phyloP scores from a whole-genome alignment of 1,284 basidiomycete species.

The Leccinum solheimii region DNA sequence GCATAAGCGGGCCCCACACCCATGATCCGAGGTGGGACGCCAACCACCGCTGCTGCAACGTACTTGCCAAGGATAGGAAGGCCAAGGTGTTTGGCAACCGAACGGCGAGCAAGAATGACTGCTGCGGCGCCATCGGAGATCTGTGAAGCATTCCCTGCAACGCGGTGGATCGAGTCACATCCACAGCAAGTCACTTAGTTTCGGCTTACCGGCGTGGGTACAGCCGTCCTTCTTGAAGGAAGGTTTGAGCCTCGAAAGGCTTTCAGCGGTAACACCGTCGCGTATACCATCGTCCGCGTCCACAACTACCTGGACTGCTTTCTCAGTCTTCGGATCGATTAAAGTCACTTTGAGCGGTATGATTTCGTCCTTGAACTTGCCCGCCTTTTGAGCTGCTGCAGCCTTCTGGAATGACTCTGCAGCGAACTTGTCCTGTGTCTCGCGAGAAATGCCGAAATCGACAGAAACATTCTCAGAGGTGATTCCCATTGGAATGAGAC shows the following conservation, averaged over 20 bases:
- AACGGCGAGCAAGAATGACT: slow-evolving; percentile 85
- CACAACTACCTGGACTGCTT: slow-evolving; percentile 78
- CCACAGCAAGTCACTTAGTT: slow-evolving; percentile 4
- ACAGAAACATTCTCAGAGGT: slow-evolving; percentile 95
- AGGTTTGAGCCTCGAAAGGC: slow-evolving; percentile 89
- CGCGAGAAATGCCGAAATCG: slow-evolving; percentile 74
- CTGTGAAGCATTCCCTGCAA: slow-evolving; percentile 84
- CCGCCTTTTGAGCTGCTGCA: slow-evolving; percentile 82
- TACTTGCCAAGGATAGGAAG: slow-evolving; percentile 94
- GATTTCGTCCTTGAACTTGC: slow-evolving; percentile 93
- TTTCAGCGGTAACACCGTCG: slow-evolving; percentile 87
- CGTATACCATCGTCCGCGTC: slow-evolving; percentile 91
- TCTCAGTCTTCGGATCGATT: slow-evolving; percentile 83
- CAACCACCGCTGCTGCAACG: slow-evolving; percentile 75
- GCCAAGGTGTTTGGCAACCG: slow-evolving; percentile 84
- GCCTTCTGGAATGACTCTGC: slow-evolving; percentile 88
- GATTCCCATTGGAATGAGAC: slow-evolving; percentile 94
- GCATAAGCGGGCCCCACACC: slow-evolving; percentile 90
- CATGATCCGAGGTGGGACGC: slow-evolving; percentile 89
- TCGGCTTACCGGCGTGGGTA: slow-evolving; percentile 77
- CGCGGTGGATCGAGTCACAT: slow-evolving; percentile 3
- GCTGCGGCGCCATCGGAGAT: slow-evolving; percentile 98
- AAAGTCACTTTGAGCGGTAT: slow-evolving; percentile 79
- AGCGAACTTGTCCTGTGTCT: slow-evolving; percentile 82
- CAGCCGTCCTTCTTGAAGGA: slow-evolving; percentile 88